These are phyloP conservation scores for Exobasidium cylindrosporum DNA, from an alignment of 1,284 basidiomycete genomes.

Conservation along the genomic window DNA sequence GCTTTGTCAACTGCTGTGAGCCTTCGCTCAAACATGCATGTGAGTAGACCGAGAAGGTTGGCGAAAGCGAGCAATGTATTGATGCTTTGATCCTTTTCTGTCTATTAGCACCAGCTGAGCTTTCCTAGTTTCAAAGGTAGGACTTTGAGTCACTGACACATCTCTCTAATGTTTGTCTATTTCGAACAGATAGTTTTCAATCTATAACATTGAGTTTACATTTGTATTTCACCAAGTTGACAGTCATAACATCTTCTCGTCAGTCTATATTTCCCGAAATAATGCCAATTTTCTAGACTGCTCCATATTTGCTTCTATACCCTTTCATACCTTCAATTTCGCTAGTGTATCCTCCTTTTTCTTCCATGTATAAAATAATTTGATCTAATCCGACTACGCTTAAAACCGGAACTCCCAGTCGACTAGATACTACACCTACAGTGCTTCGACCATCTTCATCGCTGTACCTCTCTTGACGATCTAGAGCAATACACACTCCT, in stretches of 20 bases:
- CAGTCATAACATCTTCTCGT: too few relatives aligned
- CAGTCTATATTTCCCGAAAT: too few relatives aligned
- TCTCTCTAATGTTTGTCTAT: too few relatives aligned
- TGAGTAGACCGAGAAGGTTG: too few relatives aligned
- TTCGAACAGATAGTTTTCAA: too few relatives aligned
- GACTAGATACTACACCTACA: slow-evolving; percentile 71
- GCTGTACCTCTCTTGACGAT: slow-evolving; percentile 80
- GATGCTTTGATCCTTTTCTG: too few relatives aligned
- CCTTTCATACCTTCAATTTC: slow-evolving; percentile 73
- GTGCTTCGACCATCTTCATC: slow-evolving; percentile 57
- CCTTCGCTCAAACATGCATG: slow-evolving; percentile 15
- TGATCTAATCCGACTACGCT: slow-evolving; percentile 80
- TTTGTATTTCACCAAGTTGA: too few relatives aligned
- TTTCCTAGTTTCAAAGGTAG: too few relatives aligned
- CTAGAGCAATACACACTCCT: slow-evolving; percentile 85
- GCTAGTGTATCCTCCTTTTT: slow-evolving; percentile 64
- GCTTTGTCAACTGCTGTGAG: slow-evolving; percentile 5
- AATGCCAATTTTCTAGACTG: not conserved
- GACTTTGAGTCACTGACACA: too few relatives aligned
- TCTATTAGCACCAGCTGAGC: slow-evolving; percentile 21
- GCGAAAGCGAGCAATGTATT: too few relatives aligned
- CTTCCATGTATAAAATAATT: slow-evolving; percentile 77
- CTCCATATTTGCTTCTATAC: slow-evolving; percentile 61
- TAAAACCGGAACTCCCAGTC: slow-evolving; percentile 68
- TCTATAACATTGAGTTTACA: too few relatives aligned